Base-by-base conservation (phyloP, 2,329 filamentous ascomycete genomes). In the Cordyceps cateniannulata region DNA sequence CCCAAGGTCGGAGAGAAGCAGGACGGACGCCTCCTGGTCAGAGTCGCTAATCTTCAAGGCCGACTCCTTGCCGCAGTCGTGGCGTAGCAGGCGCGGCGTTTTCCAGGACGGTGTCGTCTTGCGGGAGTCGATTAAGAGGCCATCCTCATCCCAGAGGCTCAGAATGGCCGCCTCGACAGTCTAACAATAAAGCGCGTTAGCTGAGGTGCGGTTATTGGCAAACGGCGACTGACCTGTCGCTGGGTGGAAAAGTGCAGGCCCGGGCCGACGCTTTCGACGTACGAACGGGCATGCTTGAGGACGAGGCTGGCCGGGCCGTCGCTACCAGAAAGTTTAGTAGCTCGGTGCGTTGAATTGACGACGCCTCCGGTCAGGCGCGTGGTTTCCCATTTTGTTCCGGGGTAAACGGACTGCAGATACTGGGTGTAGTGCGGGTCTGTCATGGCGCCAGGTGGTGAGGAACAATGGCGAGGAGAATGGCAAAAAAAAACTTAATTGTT, bases 201-300 rank as follows among this genome's bases (percentile, higher is more conserved):
- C 18, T 32, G 35, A 20, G 12, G 42, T 8, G n/a, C 20, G 22
- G 48, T 51, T 35, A 12, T 6, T n/a, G 45, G 60, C 2, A 14
- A 9, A 47, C 24, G 32, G 29, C 32, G 27, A 20, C 40, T 10
- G 24, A 62, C 63, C 63, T 66, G 65, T 10, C 64, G 63, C 40
- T 63, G 38, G 3, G 60, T 63, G 5, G 64, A 63, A 49, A 65
- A 65, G 1, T 35, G 48, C 42, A 61, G 59, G 32, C 61, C 62
- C 1, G 64, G 62, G 3, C 65, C 63, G 16, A 52, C 60, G 42
- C 45, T 55, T 44, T 63, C 58, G 16, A 65, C 59, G 27, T 65
- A 64, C 27, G 65, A 64, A 20, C 51, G 62, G 20, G 62, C 63
- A 27, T 66, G 64, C 59, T 65, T 66, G 48, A 65, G 14, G 16